A percentile compares a stretch with the other conserved stretches of the same genome.
Evolutionary conservation across 768 basidiomycete genomes (phyloP).

Genomic region (Tulasnella sp.): DNA sequence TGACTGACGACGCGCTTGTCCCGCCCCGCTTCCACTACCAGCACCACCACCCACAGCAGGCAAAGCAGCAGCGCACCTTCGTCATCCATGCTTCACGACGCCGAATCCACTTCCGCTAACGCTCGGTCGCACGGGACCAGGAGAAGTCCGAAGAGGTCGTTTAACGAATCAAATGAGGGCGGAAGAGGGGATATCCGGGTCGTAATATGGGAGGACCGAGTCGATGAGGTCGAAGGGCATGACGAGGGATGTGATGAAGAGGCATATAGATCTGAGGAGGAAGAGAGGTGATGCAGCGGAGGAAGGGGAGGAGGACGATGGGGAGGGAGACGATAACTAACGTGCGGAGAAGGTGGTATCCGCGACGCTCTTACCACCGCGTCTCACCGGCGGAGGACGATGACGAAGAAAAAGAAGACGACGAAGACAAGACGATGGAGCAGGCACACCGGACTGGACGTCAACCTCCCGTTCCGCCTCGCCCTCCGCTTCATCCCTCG

Average conservation of each 20-base stretch:
- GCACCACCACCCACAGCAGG: background rate
- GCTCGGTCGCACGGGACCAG: background rate
- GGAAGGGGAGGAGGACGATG: constrained; percentile 26
- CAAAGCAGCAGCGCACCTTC: constrained; percentile 5
- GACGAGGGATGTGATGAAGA: constrained; percentile 28
- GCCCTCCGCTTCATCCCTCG: constrained; percentile 29
- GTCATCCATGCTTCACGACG: background rate
- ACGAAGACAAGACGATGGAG: constrained; percentile 25
- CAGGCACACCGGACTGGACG: background rate
- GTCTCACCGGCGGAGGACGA: background rate
- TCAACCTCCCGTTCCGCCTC: constrained; percentile 29
- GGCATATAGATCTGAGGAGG: constrained; percentile 18
- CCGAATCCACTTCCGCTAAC: background rate
- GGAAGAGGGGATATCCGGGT: constrained; percentile 31
- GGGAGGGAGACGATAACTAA: no score
- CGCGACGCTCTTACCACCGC: background rate
- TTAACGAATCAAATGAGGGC: constrained; percentile 44
- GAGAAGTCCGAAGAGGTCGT: constrained; percentile 45
- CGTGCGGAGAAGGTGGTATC: background rate
- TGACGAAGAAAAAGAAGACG: background rate
- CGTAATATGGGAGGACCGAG: constrained; percentile 31
- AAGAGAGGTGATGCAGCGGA: background rate
- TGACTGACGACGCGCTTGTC: background rate
- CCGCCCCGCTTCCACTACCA: constrained; percentile 27
- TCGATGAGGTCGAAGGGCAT: constrained; percentile 32